Base-by-base conservation (phyloP, 148 eudicot genomes). In the Vaccinium macrocarpon region DNA sequence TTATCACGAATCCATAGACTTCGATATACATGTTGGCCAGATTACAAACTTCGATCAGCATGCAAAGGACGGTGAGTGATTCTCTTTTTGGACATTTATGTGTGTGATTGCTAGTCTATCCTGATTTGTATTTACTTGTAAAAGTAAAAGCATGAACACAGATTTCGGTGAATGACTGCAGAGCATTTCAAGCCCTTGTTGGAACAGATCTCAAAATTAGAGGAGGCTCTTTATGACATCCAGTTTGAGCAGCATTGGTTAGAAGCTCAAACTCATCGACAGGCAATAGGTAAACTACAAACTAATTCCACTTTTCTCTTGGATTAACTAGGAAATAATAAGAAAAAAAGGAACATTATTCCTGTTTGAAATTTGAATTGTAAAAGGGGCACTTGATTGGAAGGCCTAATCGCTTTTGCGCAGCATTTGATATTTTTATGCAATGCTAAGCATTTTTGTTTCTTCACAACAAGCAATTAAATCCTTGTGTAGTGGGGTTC, bases 221-320 rank as follows among this genome's bases (percentile, higher is more conserved):
- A 91, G 79, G 94, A 95, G 87, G 96, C 98, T 89, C 87, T 97
- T 53, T 92, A 97, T 91, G 92, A 92, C 88, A 92, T 97, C 86
- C 98, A 92, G 89, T 97, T 93, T 86, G 99, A 95, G 87, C 99
- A 97, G 92, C 98, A 97, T 82, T 97, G 94, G 96, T 90, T 97
- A 3, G 94, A 93, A 87, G 99, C 99, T 78, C 95, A 95, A 85
- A 95, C 98, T 48, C 94, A 95, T 66, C 97, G 95, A n/a, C 99
- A 97, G 90, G 94, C 96, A 66, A 82, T 91, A 86, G 95, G 99
- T 97, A 92, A 66, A 64, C 72, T 25, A 66, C 35, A 10, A 66
- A 25, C 71, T 25, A 23, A 11, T 12, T 66, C 72, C 27, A 64
- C 72, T 66, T 12, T 66, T 66, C 38, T 2, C 35, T 25, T 0